Evolutionary conservation across 1,284 basidiomycete species (phyloP), one percentile per base, ranked within the genome.

Genomic region (Tilletia setariae): DNA sequence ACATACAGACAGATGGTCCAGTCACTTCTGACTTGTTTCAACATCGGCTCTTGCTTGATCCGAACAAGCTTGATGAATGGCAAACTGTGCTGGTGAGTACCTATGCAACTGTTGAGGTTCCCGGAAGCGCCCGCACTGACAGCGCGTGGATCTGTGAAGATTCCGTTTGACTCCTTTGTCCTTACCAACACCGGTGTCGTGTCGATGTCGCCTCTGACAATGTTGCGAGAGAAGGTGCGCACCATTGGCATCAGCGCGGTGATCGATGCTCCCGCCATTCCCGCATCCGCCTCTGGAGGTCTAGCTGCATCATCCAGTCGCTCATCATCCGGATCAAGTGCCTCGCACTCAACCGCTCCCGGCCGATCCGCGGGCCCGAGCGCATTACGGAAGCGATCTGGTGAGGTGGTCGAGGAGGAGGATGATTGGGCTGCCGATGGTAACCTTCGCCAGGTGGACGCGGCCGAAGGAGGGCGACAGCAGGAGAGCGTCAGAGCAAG

Each of bases 181-280:
- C 85, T 92, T 63, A 93, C 91, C 30, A 93, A 93, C 76, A 87
- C 88, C 0, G 93, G 93, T 2, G 88, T 91, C 78, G 83, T 93
- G 59, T 85, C 87, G 43, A 88, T 81, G 46, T 79, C 79, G 56
- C 84, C 91, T 74, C 87, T 93, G 44, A 83, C 83, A 64, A 93
- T 95, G 90, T 87, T 88, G 78, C 86, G 87, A 19, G 89, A 92
- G 72, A 88, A 87, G 67, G 84, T 95, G 15, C 86, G 90, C 65
- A 91, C 90, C 16, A 85, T 95, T 16, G 93, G 93, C 2, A 89
- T 95, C 42, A 92, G 91, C 8, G 77, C 72, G 3, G 67, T 79
- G 8, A 71, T 82, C 43, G 75, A 79, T 30, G 68, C 70, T 11
- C 79, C 79, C 2, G 56, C 56, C 2, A 61, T 61, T 30, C 56